These are phyloP conservation scores for Colletotrichum spinosum DNA, from an alignment of 2,329 filamentous ascomycete genomes.

Conservation along the genomic window DNA sequence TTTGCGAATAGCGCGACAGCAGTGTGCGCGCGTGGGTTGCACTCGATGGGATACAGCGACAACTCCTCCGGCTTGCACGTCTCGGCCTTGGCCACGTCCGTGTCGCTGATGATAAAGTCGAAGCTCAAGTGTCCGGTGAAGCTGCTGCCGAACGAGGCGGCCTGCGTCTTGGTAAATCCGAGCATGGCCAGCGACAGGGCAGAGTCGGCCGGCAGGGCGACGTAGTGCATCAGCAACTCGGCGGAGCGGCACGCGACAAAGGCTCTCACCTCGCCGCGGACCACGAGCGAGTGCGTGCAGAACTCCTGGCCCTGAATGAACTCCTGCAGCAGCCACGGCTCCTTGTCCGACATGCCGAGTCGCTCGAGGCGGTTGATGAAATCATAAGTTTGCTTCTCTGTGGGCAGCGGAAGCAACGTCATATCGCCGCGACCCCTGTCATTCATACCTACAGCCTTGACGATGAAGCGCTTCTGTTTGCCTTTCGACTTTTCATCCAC, in stretches of 20 bases:
- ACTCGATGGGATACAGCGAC: constrained; percentile 75
- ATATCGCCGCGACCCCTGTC: constrained; percentile 70
- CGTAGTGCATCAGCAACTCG: constrained; percentile 75
- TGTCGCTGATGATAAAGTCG: constrained; percentile 73
- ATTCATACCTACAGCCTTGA: constrained; percentile 74
- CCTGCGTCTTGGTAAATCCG: constrained; percentile 71
- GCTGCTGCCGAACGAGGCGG: constrained; percentile 56
- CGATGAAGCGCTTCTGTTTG: constrained; percentile 63
- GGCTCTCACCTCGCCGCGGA: constrained; percentile 72
- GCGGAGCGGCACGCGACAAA: constrained; percentile 76
- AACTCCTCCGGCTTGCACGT: constrained; percentile 27
- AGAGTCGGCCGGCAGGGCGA: constrained; percentile 65
- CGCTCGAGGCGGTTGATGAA: constrained; percentile 63
- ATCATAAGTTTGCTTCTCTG: constrained; percentile 62
- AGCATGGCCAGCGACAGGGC: constrained; percentile 70
- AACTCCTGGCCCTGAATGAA: constrained; percentile 73
- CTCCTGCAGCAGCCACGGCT: constrained; percentile 77
- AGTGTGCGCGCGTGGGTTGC: constrained; percentile 77
- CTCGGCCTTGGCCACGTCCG: constrained; percentile 47
- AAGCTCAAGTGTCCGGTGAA: constrained; percentile 80
- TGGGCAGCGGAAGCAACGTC: constrained; percentile 71
- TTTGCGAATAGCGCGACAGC: constrained; percentile 70
- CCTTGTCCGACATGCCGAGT: constrained; percentile 60
- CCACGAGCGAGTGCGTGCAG: constrained; percentile 76
- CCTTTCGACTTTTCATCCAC: constrained; percentile 36